These are phyloP conservation scores for Colletotrichum viniferum DNA, from an alignment of 2,329 filamentous ascomycete genomes.

Conservation along the genomic window DNA sequence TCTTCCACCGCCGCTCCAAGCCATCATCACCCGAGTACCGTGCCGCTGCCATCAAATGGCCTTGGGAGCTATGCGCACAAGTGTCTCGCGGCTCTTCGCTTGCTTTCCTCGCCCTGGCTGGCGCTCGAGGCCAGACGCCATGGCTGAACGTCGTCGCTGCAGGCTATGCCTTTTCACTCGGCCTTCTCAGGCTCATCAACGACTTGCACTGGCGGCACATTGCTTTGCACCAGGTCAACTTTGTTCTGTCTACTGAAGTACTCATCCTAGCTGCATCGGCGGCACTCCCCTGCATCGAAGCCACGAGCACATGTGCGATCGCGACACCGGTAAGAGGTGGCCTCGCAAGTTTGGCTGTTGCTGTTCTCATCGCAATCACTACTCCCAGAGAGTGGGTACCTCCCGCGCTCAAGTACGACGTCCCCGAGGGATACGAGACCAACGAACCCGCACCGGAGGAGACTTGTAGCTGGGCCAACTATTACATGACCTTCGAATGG, in stretches of 20 bases:
- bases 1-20: constrained; percentile 35
- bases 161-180: constrained; percentile 47
- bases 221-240: constrained; percentile 54
- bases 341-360: constrained; percentile 39
- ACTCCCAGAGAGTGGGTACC: constrained; percentile 58
- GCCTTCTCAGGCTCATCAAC: constrained; percentile 45
- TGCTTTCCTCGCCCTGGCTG: constrained; percentile 42
- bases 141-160: constrained; percentile 40
- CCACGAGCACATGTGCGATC: constrained; percentile 32
- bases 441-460: constrained; percentile 53
- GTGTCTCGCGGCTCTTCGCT: constrained; percentile 41
- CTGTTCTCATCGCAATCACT: constrained; percentile 42
- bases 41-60: constrained; percentile 42
- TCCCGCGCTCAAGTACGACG: constrained; percentile 41
- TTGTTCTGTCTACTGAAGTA: constrained; percentile 42
- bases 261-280: constrained; percentile 39
- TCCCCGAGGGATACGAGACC: constrained; percentile 38
- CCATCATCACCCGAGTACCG: constrained; percentile 31
- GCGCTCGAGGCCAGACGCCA: constrained; percentile 34
- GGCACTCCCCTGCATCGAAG: constrained; percentile 49
- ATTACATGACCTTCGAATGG: constrained; percentile 57
- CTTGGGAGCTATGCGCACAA: constrained; percentile 49
- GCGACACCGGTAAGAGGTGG: constrained; percentile 33
- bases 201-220: constrained; percentile 49
- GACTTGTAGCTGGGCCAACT: constrained; percentile 57